Base-by-base conservation (phyloP, 805 yeast genomes). In the Soucietia sequanensis region DNA sequence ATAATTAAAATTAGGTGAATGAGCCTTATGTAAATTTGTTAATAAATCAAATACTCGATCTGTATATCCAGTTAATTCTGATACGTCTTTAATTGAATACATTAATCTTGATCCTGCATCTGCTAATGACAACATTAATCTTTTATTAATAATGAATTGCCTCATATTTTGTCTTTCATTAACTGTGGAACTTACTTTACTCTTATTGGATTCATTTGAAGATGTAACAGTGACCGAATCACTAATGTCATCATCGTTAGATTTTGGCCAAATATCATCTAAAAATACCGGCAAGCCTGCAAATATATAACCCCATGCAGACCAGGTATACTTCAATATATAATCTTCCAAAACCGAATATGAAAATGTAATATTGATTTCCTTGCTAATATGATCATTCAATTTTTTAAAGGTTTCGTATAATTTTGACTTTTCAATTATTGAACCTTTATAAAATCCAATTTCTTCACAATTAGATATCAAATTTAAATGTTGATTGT, bases 41-140 rank as follows among this genome's bases (percentile, higher is more conserved):
- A 90, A 65, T 33, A 90, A 67, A 13, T 78, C 75, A 62, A 86
- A 90, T 4, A 90, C 84, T 44, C 96, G 67, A 48, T 87, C 91
- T 0, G 96, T 87, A 54, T 85, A 84, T 9, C 97, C 96, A 1
- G 95, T 85, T 35, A 90, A 72, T 56, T 82, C 90, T n/a, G 93
- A 84, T 15, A 90, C 75, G 59, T 89, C 96, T 57, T 90, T 90
- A 46, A 89, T 84, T 2, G 97, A 88, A 59, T 87, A 88, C 96
- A 90, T 89, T 62, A 90, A 73, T 46, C 96, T 72, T 10, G 95
- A 84, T 4, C 97, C 97, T 0, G 98, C 96, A 63, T 90, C 98
- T 4, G 96, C 95, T 55, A 90, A 72, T 3, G 93, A 83, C 45
- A 90, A 72, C 85, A 90, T 82, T 44, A 90, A 71, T 52, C 98